Evolutionary conservation across 805 yeast genomes (phyloP), one percentile per base, ranked within the genome.

Genomic region (Brettanomyces custersianus): DNA sequence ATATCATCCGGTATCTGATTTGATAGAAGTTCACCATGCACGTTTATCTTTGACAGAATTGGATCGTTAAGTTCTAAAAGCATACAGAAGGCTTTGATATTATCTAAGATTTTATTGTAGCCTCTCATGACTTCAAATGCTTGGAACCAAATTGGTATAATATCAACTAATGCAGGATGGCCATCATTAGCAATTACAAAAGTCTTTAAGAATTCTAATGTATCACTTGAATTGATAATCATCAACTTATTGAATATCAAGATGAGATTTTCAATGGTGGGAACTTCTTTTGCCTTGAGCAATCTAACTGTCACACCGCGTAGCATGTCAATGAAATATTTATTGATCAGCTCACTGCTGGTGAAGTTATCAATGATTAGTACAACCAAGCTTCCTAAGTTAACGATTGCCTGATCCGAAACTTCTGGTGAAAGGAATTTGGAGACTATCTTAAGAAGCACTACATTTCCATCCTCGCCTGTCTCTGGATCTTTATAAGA

Each of bases 61-160:
- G 61, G 51, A 40, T 80, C 84, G 15, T 68, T 61, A n/a, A 80
- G 57, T 20, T 72, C 62, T 48, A 68, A 86, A 1, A 92, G 61
- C 37, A 72, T 72, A 22, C 76, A 77, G 28, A 92, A 64, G 0
- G 96, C 95, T 20, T 71, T 52, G n/a, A 83, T 70, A 48, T 74
- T 75, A 30, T 65, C 74, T 42, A 72, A 67, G 33, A 88, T 85
- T 39, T 75, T 75, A 20, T 77, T 82, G 38, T 70, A 77, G 0
- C 96, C 96, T 40, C 90, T 67, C 27, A 88, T 72, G 2, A 80
- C 75, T 46, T 84, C 90, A 56, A 85, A 88, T 2, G 85, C 71
- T 19, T 73, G 74, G 33, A 90, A 69, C 97, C 97, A 92, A 35
- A 82, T 78, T 2, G 80, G 78, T 35, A 90, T 54, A 1, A 85